Percentiles rank a stretch among this genome's conserved stretches.
These are phyloP conservation scores for Musa troglodytarum DNA, from an alignment of 176 grass and related monocot genomes.

Conservation along the genomic window DNA sequence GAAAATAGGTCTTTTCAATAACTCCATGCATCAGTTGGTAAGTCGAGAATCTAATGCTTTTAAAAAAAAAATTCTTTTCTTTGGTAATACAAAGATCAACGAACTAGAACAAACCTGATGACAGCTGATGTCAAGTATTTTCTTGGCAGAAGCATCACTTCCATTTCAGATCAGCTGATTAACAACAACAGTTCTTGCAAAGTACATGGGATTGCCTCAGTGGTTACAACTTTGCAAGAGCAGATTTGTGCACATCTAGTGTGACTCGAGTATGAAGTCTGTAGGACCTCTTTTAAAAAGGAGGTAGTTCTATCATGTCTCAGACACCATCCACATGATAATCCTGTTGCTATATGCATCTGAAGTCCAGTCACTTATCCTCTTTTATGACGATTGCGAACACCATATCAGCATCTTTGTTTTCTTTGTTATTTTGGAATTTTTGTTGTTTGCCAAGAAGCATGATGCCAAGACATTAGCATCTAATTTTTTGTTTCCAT, in stretches of 20 bases:
- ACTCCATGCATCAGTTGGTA: conserved; percentile 71
- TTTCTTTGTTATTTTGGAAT: neutral
- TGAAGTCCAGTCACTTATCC: too few relatives aligned
- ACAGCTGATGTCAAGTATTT: conserved; percentile 62
- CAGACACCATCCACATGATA: too few relatives aligned
- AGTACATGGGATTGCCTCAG: conserved; percentile 56
- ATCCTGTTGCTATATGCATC: neutral
- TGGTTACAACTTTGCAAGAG: conserved; percentile 41
- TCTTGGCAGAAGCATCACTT: conserved; percentile 35
- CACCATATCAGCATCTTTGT: neutral
- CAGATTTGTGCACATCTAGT: conserved; percentile 40
- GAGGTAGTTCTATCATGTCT: conserved; percentile 30
- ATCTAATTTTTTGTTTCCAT: neutral
- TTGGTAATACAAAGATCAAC: neutral
- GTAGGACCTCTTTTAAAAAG: conserved; percentile 45
- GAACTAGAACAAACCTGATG: conserved; percentile 1
- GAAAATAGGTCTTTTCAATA: conserved; percentile 52
- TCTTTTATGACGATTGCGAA: too few relatives aligned
- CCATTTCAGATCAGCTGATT: conserved; percentile 33
- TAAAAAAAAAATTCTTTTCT: neutral
- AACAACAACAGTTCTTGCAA: conserved; percentile 40
- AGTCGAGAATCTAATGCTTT: conserved; percentile 2
- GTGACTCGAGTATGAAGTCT: conserved; percentile 55
- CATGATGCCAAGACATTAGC: neutral
- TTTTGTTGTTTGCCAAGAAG: neutral